Conservation (phyloP, 2,329 filamentous ascomycete species). For the Xylaria hypoxylon region DNA sequence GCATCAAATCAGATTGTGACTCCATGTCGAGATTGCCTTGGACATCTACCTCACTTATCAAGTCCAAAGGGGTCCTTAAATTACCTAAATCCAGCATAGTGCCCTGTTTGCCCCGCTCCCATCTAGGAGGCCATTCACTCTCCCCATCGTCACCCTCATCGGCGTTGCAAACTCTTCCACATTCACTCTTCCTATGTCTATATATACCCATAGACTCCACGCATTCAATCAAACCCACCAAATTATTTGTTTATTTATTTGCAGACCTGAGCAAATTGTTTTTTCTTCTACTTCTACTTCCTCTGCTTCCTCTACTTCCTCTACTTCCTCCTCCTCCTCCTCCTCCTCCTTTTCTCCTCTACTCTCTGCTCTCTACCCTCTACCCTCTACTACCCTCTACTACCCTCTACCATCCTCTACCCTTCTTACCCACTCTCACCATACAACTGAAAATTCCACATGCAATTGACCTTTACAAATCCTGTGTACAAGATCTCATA, state of each 20-base stretch:
- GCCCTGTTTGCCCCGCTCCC: neutral
- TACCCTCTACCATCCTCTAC: too few species aligned
- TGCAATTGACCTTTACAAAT: neutral
- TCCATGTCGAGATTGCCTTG: constrained; percentile 6
- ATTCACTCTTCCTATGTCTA: neutral
- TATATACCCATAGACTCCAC: neutral
- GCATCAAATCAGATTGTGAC: neutral
- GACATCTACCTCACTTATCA: neutral
- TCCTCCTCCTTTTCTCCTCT: neutral
- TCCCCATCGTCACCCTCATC: neutral
- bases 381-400: too few species aligned
- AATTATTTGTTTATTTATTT: neutral
- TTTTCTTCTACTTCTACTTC: neutral
- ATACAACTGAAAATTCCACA: neutral
- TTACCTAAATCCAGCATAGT: neutral
- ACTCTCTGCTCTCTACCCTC: neutral
- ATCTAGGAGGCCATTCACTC: neutral
- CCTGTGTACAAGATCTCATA: neutral
- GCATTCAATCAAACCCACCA: neutral
- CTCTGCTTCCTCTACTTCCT: neutral
- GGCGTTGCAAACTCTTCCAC: too few species aligned
- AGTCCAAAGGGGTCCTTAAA: neutral
- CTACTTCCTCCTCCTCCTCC: neutral
- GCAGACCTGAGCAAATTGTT: neutral
- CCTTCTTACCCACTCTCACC: too few species aligned